phyloP scores from a whole-genome alignment of 2,329 filamentous ascomycete genomes.

The Fusarium oxysporum region DNA sequence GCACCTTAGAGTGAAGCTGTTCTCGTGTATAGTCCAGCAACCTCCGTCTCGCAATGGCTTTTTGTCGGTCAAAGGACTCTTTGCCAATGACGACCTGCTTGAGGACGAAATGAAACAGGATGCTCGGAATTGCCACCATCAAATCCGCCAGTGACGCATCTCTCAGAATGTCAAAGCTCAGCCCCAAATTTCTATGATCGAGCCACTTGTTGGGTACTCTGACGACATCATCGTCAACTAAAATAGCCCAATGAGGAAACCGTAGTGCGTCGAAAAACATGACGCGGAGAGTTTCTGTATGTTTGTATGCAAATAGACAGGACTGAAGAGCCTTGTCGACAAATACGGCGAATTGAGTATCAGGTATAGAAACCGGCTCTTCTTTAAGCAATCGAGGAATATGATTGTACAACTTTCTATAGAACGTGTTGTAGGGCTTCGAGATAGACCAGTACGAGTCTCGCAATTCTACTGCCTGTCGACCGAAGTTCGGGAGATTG shows the following conservation, averaged over 20 bases:
- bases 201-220: conserved; percentile 25
- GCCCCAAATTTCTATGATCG: background rate
- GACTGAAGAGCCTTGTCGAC: conserved; percentile 3
- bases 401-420: conserved; percentile 5
- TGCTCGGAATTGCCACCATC: background rate
- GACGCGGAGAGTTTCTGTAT: background rate
- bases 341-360: background rate
- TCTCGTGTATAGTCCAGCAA: background rate
- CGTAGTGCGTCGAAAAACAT: background rate
- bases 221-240: background rate
- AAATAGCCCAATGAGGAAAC: background rate
- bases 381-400: background rate
- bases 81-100: background rate
- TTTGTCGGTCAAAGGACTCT: background rate
- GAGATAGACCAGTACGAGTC: conserved; percentile 24
- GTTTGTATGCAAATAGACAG: background rate
- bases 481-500: conserved; percentile 12
- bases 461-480: conserved; percentile 3
- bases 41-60: background rate
- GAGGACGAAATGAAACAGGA: background rate
- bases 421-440: background rate
- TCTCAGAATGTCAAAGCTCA: background rate
- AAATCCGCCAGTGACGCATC: background rate
- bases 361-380: background rate
- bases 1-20: background rate